A percentile compares a stretch with the other conserved stretches of the same genome.
phyloP scores from a whole-genome alignment of 2,329 filamentous ascomycete genomes.

The Venturia oleaginea region DNA sequence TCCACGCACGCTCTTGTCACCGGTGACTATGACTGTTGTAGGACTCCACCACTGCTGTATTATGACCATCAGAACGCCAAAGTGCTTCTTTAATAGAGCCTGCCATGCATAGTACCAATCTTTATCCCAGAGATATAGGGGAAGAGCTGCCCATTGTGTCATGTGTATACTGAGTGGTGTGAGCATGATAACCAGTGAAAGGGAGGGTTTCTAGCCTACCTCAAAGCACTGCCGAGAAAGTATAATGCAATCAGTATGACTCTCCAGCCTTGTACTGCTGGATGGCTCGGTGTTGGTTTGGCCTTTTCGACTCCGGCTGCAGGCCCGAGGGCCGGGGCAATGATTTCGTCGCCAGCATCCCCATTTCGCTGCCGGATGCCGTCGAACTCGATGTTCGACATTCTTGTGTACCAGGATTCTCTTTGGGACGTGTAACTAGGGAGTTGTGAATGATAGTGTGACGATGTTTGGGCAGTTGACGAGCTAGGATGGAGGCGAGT shows the following conservation, averaged over 20 bases:
- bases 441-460: not conserved
- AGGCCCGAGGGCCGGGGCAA: not conserved
- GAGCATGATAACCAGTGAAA: not conserved
- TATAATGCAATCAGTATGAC: conserved; percentile 36
- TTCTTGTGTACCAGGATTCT: not conserved
- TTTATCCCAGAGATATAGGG: conserved; percentile 64
- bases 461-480: not conserved
- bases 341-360: not conserved
- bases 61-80: conserved; percentile 64
- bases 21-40: conserved; percentile 69
- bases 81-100: conserved; percentile 76
- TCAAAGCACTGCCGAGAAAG: conserved; percentile 35
- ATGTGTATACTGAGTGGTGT: conserved; percentile 37
- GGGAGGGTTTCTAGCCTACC: conserved; percentile 20
- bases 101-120: conserved; percentile 77
- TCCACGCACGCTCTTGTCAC: conserved; percentile 67
- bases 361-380: conserved; percentile 1
- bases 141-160: conserved; percentile 63
- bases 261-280: conserved; percentile 23
- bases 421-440: not conserved
- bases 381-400: not conserved
- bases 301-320: not conserved
- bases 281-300: conserved; percentile 3
- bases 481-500: not conserved
- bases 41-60: conserved; percentile 82